Evolutionary conservation across 495 filamentous ascomycete genomes (phyloP).

Genomic region (Achaetomiella virescens): DNA sequence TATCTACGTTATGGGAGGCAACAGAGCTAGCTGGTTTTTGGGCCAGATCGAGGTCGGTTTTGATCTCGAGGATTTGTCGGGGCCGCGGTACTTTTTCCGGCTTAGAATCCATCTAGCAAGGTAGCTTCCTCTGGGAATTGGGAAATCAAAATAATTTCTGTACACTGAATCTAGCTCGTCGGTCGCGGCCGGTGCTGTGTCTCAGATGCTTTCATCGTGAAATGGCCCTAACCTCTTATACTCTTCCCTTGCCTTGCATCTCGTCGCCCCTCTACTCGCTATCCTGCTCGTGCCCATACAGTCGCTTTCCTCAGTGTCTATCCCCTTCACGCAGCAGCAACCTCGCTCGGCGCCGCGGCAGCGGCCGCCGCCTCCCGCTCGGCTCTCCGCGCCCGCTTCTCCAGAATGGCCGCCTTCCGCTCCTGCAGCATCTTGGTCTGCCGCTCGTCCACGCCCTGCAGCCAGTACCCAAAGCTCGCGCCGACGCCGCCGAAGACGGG

Average conservation of each 20-base stretch:
- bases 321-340: conserved; percentile 20
- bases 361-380: conserved; percentile 44
- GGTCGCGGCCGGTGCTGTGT: not conserved
- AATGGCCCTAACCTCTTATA: not conserved
- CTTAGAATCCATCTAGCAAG: not conserved
- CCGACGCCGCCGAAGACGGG: conserved; percentile 80
- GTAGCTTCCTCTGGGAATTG: not conserved
- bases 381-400: conserved; percentile 77
- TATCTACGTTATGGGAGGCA: not conserved
- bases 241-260: not conserved
- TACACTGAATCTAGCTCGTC: conserved; percentile 9
- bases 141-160: conserved; percentile 10
- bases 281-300: not conserved
- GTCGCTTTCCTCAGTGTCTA: not conserved
- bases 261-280: not conserved
- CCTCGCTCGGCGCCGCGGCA: conserved; percentile 17
- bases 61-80: not conserved
- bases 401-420: conserved; percentile 69
- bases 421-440: conserved; percentile 70
- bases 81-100: not conserved
- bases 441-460: conserved; percentile 74
- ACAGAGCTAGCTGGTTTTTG: not conserved
- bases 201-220: not conserved
- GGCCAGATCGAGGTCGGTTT: not conserved
- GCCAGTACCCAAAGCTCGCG: conserved; percentile 93